Conservation (phyloP, 2,329 filamentous ascomycete species). For the Claviceps humidiphila region DNA sequence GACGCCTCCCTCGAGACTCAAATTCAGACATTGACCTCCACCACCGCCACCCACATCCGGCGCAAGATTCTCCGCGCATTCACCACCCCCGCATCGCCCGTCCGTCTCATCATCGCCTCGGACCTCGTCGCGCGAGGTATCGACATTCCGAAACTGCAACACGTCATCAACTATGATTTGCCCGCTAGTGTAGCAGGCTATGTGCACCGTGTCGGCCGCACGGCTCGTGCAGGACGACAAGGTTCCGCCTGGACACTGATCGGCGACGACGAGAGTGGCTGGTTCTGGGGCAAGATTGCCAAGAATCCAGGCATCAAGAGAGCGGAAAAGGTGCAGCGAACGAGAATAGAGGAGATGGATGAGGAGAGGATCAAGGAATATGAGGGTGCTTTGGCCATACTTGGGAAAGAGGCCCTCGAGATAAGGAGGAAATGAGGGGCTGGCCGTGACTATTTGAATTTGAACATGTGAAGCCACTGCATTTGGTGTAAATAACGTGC, state of each 20-base stretch:
- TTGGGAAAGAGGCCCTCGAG: conserved; percentile 46
- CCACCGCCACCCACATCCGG: conserved; percentile 58
- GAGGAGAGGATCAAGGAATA: conserved; percentile 35
- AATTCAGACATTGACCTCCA: conserved; percentile 63
- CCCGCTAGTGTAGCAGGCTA: conserved; percentile 71
- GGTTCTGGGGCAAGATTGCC: conserved; percentile 83
- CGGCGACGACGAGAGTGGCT: conserved; percentile 67
- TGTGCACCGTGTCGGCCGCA: conserved; percentile 83
- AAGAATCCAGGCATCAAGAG: conserved; percentile 37
- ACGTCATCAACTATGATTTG: conserved; percentile 90
- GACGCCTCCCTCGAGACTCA: conserved; percentile 41
- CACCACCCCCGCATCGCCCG: conserved; percentile 46
- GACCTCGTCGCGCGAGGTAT: conserved; percentile 89
- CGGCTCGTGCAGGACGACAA: conserved; percentile 62
- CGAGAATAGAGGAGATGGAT: conserved; percentile 32
- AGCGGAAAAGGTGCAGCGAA: conserved; percentile 31
- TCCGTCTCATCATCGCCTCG: conserved; percentile 73
- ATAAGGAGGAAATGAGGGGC: conserved; percentile 11
- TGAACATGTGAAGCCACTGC: too few species aligned
- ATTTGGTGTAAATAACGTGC: too few species aligned
- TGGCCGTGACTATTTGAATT: neutral
- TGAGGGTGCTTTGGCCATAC: conserved; percentile 43
- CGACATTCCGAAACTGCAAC: conserved; percentile 63
- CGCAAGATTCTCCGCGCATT: conserved; percentile 58
- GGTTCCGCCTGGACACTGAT: conserved; percentile 82